These are phyloP conservation scores for Kodamaea leandrae DNA, from an alignment of 805 yeast genomes.

Conservation along the genomic window DNA sequence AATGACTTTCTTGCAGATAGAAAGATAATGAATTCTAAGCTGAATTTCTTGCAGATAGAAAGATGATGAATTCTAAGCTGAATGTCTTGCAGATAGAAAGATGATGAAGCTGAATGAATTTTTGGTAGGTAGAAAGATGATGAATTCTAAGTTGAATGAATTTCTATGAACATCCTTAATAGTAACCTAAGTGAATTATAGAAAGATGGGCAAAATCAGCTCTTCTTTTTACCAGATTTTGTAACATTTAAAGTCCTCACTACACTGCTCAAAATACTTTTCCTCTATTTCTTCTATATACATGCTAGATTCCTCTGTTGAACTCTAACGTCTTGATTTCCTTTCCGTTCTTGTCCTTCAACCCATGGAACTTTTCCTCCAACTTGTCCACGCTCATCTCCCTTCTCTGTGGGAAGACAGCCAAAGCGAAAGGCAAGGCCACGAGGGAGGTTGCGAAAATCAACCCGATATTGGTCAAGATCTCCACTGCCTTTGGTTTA, in stretches of 20 bases:
- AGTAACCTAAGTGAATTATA: too few relatives aligned
- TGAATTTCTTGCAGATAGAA: too few relatives aligned
- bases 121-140: too few relatives aligned
- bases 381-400: conserved; percentile 54
- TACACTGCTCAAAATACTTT: background rate
- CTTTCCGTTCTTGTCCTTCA: conserved; percentile 62
- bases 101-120: too few relatives aligned
- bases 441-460: conserved; percentile 82
- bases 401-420: conserved; percentile 90
- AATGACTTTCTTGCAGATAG: too few relatives aligned
- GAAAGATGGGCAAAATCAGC: conserved; percentile 7
- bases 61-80: too few relatives aligned
- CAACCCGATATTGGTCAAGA: conserved; percentile 76
- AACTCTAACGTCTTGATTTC: conserved; percentile 65
- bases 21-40: too few relatives aligned
- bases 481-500: conserved; percentile 62
- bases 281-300: too few relatives aligned
- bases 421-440: conserved; percentile 92
- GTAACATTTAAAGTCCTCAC: background rate
- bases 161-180: too few relatives aligned
- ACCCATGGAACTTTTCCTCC: conserved; percentile 61
- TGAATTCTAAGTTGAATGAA: too few relatives aligned
- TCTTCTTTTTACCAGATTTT: too few relatives aligned
- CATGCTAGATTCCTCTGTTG: conserved; percentile 92
- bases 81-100: too few relatives aligned